These are phyloP conservation scores for Avicennia marina DNA, from an alignment of 257 asterid species.

Conservation along the genomic window DNA sequence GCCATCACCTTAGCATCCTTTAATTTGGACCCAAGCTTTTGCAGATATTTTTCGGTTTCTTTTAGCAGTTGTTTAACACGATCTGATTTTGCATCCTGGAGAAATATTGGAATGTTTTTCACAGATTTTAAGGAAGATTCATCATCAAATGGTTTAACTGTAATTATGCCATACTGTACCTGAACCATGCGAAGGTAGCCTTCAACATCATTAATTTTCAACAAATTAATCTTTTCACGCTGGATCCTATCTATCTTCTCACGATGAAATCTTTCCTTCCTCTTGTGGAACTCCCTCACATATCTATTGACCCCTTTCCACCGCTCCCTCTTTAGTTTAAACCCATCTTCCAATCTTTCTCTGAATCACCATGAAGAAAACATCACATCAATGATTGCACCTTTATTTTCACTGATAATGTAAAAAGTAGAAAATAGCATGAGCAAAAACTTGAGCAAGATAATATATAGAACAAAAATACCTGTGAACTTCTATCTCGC, in stretches of 20 bases:
- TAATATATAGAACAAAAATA: constrained; percentile 21
- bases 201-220: constrained; percentile 97
- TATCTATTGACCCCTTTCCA: constrained; percentile 85
- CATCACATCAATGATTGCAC: background rate
- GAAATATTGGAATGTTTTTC: constrained; percentile 20
- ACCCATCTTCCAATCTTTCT: constrained; percentile 91
- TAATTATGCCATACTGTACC: constrained; percentile 43
- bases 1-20: constrained; percentile 80
- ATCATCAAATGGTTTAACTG: constrained; percentile 5
- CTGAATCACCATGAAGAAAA: constrained; percentile 36
- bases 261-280: constrained; percentile 93
- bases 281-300: constrained; percentile 91
- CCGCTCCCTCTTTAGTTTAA: constrained; percentile 90
- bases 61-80: constrained; percentile 86
- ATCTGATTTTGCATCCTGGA: constrained; percentile 96
- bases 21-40: constrained; percentile 85
- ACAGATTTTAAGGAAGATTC: constrained; percentile 10
- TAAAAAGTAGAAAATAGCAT: background rate
- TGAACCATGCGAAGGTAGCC: constrained; percentile 99
- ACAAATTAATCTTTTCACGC: constrained; percentile 94
- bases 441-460: constrained; percentile 9
- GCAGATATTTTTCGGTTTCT: constrained; percentile 96
- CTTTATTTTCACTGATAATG: too few relatives aligned
- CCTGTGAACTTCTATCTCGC: constrained; percentile 97
- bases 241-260: constrained; percentile 99